phyloP scores from a whole-genome alignment of 2,329 filamentous ascomycete genomes.

The Penicillium sp. region DNA sequence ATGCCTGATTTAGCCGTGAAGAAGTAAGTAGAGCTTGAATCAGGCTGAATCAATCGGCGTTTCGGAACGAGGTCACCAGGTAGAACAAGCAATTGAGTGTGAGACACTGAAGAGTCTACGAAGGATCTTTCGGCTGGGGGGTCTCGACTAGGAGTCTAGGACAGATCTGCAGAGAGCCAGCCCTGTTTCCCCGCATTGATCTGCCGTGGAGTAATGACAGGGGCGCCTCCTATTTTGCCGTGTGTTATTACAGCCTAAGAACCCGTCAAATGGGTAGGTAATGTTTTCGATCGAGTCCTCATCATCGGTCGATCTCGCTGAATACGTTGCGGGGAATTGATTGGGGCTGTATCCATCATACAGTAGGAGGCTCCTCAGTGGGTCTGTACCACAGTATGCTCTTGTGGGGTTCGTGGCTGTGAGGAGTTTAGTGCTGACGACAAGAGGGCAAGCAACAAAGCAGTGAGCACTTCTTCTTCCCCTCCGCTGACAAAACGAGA shows the following conservation, averaged over 20 bases:
- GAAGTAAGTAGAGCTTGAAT: slow-evolving; percentile 4
- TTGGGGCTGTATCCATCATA: too few species aligned
- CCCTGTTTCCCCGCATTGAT: slow-evolving; percentile 4
- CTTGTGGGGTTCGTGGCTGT: background rate
- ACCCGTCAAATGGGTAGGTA: background rate
- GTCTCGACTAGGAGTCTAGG: background rate
- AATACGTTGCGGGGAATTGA: background rate
- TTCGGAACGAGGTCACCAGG: background rate
- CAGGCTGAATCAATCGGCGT: slow-evolving; percentile 16
- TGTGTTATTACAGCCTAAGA: background rate
- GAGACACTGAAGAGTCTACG: background rate
- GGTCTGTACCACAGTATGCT: background rate
- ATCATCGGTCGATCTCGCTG: background rate
- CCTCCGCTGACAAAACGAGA: background rate
- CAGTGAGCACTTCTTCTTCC: background rate
- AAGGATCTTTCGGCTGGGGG: background rate
- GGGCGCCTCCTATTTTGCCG: background rate
- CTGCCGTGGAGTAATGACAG: slow-evolving; percentile 3
- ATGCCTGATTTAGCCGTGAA: slow-evolving; percentile 13
- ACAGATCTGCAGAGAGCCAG: background rate
- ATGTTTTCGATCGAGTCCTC: background rate
- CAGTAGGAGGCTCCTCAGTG: background rate
- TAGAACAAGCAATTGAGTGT: background rate
- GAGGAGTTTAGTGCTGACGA: background rate
- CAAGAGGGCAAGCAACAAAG: background rate